phyloP scores from a whole-genome alignment of 129 eudicot species.

The Mikania micrantha region DNA sequence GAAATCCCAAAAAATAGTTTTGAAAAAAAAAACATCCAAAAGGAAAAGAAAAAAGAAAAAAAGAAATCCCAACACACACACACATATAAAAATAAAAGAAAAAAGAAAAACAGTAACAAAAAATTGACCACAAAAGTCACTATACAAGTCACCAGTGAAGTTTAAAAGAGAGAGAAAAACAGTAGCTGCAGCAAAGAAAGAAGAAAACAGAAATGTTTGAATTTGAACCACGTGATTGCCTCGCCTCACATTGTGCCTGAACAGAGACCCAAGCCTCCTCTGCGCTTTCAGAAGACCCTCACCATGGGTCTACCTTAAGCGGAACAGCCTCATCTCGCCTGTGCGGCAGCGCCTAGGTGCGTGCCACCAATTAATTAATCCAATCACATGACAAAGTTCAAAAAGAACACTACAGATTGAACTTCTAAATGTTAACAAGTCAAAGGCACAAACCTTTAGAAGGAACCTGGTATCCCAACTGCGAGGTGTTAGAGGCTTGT shows the following conservation, averaged over 20 bases:
- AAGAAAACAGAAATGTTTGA: background rate
- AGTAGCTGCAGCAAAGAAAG: background rate
- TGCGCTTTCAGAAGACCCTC: background rate
- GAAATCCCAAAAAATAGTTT: no score
- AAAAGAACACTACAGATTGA: constrained; percentile 8
- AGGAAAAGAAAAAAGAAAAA: no score
- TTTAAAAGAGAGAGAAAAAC: background rate
- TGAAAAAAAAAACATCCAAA: no score
- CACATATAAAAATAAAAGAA: no score
- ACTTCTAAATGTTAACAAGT: constrained; percentile 7
- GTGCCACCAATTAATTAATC: background rate
- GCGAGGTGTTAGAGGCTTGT: constrained; percentile 57
- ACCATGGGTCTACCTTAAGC: background rate
- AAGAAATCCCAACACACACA: no score
- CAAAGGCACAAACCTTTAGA: constrained; percentile 45
- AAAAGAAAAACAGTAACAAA: background rate
- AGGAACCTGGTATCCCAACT: constrained; percentile 46
- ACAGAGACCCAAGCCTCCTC: background rate
- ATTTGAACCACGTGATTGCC: background rate
- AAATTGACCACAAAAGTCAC: background rate
- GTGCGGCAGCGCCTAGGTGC: background rate
- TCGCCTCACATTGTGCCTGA: background rate
- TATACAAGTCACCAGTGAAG: background rate
- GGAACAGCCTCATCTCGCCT: background rate
- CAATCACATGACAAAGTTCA: background rate